These are phyloP conservation scores for Tolypocladium pustulatum DNA, from an alignment of 2,329 filamentous ascomycete genomes.

Conservation along the genomic window DNA sequence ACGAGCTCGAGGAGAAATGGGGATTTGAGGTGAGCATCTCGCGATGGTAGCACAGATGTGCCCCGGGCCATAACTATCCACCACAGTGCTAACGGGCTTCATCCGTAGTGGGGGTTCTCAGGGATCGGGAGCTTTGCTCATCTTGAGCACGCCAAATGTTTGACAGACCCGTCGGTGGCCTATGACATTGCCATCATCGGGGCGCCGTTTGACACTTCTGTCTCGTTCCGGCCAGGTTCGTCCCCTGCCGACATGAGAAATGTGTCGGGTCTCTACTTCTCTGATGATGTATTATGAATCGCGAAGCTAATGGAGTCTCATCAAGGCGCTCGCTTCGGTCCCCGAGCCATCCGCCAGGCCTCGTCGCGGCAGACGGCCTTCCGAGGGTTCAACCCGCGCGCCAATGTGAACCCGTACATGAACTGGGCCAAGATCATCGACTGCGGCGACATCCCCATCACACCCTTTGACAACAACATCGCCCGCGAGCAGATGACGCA, in stretches of 20 bases:
- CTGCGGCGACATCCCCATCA: constrained; percentile 84
- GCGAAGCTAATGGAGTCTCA: background rate
- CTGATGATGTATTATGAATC: background rate
- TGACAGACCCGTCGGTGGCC: constrained; percentile 50
- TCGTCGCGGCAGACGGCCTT: constrained; percentile 71
- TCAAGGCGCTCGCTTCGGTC: constrained; percentile 69
- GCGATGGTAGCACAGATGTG: background rate
- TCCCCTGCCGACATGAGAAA: background rate
- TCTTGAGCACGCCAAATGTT: constrained; percentile 56
- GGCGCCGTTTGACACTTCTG: constrained; percentile 64
- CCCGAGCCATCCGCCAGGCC: constrained; percentile 75
- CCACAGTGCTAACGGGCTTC: background rate
- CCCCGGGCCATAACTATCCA: too few species aligned
- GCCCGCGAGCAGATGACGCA: constrained; percentile 77
- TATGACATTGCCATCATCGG: constrained; percentile 67
- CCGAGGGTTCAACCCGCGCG: constrained; percentile 70
- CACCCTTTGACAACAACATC: constrained; percentile 75
- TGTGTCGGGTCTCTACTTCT: background rate
- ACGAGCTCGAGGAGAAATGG: constrained; percentile 47
- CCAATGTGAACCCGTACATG: constrained; percentile 73
- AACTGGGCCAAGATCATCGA: constrained; percentile 75
- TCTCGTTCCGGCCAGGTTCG: constrained; percentile 55
- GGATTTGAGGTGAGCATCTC: constrained; percentile 38
- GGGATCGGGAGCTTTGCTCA: constrained; percentile 71
- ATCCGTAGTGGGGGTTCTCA: constrained; percentile 40